Conservation (phyloP, 2,329 filamentous ascomycete genomes). For the Aspergillus eucalypticola region DNA sequence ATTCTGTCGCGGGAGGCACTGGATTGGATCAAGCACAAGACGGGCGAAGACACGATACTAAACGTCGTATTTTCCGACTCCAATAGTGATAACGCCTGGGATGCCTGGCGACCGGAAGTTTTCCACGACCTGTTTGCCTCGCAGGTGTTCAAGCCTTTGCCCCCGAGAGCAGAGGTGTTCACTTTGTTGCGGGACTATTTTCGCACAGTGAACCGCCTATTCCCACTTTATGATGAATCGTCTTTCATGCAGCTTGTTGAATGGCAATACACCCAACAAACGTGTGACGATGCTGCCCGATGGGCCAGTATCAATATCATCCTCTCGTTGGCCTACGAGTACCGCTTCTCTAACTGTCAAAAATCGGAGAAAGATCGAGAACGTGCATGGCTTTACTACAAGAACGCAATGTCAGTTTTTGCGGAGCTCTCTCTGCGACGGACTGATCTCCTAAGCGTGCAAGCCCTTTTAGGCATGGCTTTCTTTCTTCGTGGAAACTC, state of each 20-base stretch:
- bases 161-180: slow-evolving; percentile 79
- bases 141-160: slow-evolving; percentile 75
- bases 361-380: slow-evolving; percentile 85
- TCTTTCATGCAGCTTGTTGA: slow-evolving; percentile 97
- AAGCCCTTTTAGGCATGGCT: slow-evolving; percentile 87
- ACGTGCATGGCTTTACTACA: slow-evolving; percentile 88
- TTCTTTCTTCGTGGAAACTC: slow-evolving; percentile 92
- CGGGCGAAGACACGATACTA: slow-evolving; percentile 87
- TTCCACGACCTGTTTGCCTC: slow-evolving; percentile 87
- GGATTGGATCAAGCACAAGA: slow-evolving; percentile 94
- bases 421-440: slow-evolving; percentile 89
- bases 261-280: slow-evolving; percentile 85
- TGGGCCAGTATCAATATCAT: slow-evolving; percentile 94
- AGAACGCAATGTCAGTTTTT: slow-evolving; percentile 91
- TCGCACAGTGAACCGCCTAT: slow-evolving; percentile 96
- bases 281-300: slow-evolving; percentile 91
- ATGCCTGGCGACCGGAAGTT: slow-evolving; percentile 93
- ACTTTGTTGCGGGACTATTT: slow-evolving; percentile 89
- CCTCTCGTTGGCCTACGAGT: slow-evolving; percentile 81
- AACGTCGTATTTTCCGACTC: slow-evolving; percentile 80
- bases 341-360: slow-evolving; percentile 88
- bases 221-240: slow-evolving; percentile 90
- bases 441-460: slow-evolving; percentile 87
- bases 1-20: slow-evolving; percentile 96
- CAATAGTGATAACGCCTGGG: slow-evolving; percentile 84